phyloP scores from a whole-genome alignment of 345 rosid genomes.

The Moringa oleifera region DNA sequence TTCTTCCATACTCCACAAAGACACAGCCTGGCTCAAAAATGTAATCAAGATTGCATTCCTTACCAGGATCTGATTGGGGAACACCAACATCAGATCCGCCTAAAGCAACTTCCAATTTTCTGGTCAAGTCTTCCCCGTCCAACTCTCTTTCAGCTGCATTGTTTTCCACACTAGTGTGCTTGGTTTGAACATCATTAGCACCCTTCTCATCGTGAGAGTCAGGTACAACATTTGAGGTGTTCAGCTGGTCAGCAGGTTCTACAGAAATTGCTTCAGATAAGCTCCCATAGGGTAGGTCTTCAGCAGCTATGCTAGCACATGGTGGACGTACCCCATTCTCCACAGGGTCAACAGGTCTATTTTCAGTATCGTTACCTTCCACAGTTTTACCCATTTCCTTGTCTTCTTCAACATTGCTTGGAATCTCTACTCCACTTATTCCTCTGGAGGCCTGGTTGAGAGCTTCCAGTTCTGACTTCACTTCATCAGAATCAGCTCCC shows the following conservation, averaged over 20 bases:
- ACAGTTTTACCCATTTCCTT: slow-evolving; percentile 14
- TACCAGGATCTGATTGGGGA: slow-evolving; percentile 17
- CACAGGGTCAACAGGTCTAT: slow-evolving; percentile 19
- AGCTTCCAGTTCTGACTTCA: slow-evolving; percentile 18
- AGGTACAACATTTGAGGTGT: slow-evolving; percentile 23
- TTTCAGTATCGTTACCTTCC: slow-evolving; percentile 15
- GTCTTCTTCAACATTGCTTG: background rate
- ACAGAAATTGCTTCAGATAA: slow-evolving; percentile 6
- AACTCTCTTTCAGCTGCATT: slow-evolving; percentile 19
- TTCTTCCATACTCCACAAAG: slow-evolving; percentile 71
- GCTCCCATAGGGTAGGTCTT: slow-evolving; percentile 12
- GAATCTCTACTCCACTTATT: slow-evolving; percentile 13
- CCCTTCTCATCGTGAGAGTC: slow-evolving; percentile 15
- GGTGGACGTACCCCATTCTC: slow-evolving; percentile 30
- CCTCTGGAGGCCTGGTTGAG: slow-evolving; percentile 1
- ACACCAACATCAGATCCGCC: slow-evolving; percentile 5
- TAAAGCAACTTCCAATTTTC: slow-evolving; percentile 16
- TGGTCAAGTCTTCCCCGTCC: slow-evolving; percentile 18
- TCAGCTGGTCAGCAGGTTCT: slow-evolving; percentile 13
- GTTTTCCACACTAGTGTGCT: slow-evolving; percentile 11
- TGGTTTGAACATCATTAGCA: slow-evolving; percentile 9
- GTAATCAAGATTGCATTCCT: slow-evolving; percentile 20
- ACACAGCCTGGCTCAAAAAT: slow-evolving; percentile 63
- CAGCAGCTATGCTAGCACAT: slow-evolving; percentile 18
- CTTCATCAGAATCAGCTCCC: slow-evolving; percentile 16